phyloP scores from a whole-genome alignment of 352 stramenopile genomes.

The Phytophthora brassicae region DNA sequence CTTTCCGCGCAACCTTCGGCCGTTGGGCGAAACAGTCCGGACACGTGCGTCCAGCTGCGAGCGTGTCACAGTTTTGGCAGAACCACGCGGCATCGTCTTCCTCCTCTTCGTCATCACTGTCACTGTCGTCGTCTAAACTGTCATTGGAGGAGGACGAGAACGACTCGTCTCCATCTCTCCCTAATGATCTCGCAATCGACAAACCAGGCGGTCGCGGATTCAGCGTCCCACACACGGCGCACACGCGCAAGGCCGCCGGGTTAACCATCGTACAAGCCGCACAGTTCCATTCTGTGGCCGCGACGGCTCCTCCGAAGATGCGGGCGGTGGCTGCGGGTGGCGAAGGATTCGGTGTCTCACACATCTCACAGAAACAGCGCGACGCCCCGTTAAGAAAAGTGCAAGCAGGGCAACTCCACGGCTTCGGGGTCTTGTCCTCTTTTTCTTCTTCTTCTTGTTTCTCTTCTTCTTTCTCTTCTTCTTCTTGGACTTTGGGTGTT shows the following conservation, averaged over 20 bases:
- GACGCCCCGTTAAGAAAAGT: constrained; percentile 70
- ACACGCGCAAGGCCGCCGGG: constrained; percentile 44
- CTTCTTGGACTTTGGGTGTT: background rate
- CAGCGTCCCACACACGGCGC: constrained; percentile 59
- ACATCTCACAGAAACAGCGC: constrained; percentile 78
- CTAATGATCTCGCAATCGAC: constrained; percentile 38
- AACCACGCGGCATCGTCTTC: constrained; percentile 31
- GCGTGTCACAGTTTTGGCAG: constrained; percentile 33
- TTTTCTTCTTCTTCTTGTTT: constrained; percentile 14
- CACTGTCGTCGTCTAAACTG: constrained; percentile 27
- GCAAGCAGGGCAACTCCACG: constrained; percentile 70
- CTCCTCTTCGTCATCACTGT: constrained; percentile 29
- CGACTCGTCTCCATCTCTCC: constrained; percentile 27
- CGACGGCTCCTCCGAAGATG: constrained; percentile 8
- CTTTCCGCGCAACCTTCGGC: constrained; percentile 17
- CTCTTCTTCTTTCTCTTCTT: constrained; percentile 6
- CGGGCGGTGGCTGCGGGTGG: constrained; percentile 11
- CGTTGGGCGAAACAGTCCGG: constrained; percentile 39
- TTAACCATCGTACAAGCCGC: constrained; percentile 77
- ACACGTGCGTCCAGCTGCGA: constrained; percentile 33
- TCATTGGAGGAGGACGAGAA: constrained; percentile 37
- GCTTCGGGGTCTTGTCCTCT: constrained; percentile 10
- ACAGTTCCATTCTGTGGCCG: constrained; percentile 51
- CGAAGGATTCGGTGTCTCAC: constrained; percentile 57
- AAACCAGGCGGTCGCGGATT: constrained; percentile 62